Base-by-base conservation (phyloP, 1,284 basidiomycete genomes). In the Uromyces viciae-fabae region DNA sequence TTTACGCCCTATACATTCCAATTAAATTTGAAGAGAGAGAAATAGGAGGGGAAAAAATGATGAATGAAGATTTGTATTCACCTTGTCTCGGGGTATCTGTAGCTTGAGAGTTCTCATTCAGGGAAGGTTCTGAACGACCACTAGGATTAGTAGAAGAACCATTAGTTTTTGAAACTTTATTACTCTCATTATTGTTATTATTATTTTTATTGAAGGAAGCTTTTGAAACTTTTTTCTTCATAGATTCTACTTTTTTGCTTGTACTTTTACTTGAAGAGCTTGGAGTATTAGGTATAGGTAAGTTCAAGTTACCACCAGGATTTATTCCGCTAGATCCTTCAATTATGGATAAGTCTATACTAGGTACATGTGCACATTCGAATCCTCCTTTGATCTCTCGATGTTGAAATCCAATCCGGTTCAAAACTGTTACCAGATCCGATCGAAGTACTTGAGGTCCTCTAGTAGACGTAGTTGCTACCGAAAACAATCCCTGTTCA, bases 401-500 rank as follows among this genome's bases (percentile, higher is more conserved):
- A 86, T 96, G 94, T 86, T 94, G 94, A 69, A 99, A 92, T 82
- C 95, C 94, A 90, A 98, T 94, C 68, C 94, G 90, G 83, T 96
- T 93, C 58, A 99, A 89, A 0, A 98, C 94, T 22, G 91, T 90
- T 62, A 91, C 89, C 82, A 99, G 91, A 86, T 98, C 95, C 49
- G 89, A 88, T 84, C 94, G 92, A 86, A 98, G 91, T 17, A 90
- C 89, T 7, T 89, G 87, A 1, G 94, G 92, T 11, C 92, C 87
- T 85, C 97, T 98, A 9, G 94, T 95, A 46, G 94, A 93, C 0
- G 96, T 99, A 14, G 96, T 99, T 42, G 94, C 92, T 54, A 98
- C 96, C 52, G 85, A 86, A 82, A 87, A 88, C 15, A 88, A 83
- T 5, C 87, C 87, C 82, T 87, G 86, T 69, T 86, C n/a, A n/a